phyloP scores from a whole-genome alignment of 306 rosid species.

The Elaeagnus macrophylla region DNA sequence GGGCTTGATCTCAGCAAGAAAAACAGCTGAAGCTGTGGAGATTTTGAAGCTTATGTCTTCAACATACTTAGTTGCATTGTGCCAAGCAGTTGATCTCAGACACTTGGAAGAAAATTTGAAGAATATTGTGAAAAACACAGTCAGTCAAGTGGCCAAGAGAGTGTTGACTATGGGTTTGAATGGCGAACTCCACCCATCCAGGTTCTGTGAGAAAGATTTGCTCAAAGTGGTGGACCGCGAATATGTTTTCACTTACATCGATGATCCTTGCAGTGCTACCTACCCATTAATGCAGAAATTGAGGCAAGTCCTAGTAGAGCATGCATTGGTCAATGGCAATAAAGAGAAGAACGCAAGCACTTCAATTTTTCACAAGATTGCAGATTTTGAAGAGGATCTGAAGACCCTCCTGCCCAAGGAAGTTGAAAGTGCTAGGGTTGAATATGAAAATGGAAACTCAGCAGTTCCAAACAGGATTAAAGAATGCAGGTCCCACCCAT shows the following conservation, averaged over 20 bases:
- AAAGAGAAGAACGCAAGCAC: conserved; percentile 38
- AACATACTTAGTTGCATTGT: conserved; percentile 63
- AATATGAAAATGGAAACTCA: conserved; percentile 55
- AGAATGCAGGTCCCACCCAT: conserved; percentile 75
- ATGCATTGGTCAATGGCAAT: conserved; percentile 59
- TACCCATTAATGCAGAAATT: conserved; percentile 64
- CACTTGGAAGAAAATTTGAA: conserved; percentile 75
- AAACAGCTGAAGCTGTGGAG: no score
- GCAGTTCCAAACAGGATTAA: conserved; percentile 44
- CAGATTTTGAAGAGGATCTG: conserved; percentile 66
- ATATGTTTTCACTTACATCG: conserved; percentile 51
- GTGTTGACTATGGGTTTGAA: conserved; percentile 44
- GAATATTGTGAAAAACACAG: conserved; percentile 48
- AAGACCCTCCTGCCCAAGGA: conserved; percentile 55
- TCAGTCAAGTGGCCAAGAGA: conserved; percentile 60
- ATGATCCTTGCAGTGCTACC: no score
- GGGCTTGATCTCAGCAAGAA: no score
- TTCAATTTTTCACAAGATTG: conserved; percentile 71
- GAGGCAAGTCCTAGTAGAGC: conserved; percentile 76
- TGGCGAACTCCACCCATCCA: conserved; percentile 74
- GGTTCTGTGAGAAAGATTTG: conserved; percentile 72
- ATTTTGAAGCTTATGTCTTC: conserved; percentile 85
- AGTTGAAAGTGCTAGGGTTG: conserved; percentile 46
- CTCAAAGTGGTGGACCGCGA: conserved; percentile 71
- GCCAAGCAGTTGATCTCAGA: conserved; percentile 82